A percentile compares a stretch with the other conserved stretches of the same genome.
phyloP scores from a whole-genome alignment of 108 stramenopile genomes.

The Mayamaea pseudoterrestris region DNA sequence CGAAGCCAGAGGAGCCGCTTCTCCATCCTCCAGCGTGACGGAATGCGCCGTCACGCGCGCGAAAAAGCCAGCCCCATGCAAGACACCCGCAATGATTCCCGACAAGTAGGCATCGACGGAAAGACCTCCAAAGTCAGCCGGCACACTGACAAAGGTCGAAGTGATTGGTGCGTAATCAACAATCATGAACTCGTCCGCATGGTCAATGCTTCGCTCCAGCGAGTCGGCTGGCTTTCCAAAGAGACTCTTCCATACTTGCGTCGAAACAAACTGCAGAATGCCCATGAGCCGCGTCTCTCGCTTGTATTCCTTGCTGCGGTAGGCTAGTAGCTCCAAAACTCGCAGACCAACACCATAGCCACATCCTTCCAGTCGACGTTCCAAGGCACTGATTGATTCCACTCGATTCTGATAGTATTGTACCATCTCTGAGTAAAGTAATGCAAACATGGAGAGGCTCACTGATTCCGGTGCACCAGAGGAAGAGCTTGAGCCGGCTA shows the following conservation, averaged over 20 bases:
- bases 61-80: constrained; percentile 76
- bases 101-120: constrained; percentile 87
- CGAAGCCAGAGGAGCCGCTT: background rate
- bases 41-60: constrained; percentile 78
- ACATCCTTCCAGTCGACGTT: constrained; percentile 78
- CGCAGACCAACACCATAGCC: constrained; percentile 90
- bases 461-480: constrained; percentile 47
- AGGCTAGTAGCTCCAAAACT: constrained; percentile 81
- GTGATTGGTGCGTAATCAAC: constrained; percentile 86
- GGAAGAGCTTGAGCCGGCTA: background rate
- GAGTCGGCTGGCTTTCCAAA: constrained; percentile 93
- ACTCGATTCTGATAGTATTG: constrained; percentile 90
- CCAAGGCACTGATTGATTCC: constrained; percentile 82
- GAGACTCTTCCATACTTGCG: constrained; percentile 85
- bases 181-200: constrained; percentile 95
- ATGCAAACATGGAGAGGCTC: constrained; percentile 85
- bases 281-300: constrained; percentile 77
- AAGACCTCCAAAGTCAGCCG: constrained; percentile 72
- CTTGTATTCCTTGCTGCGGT: constrained; percentile 66
- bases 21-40: constrained; percentile 58
- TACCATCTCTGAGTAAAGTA: constrained; percentile 91
- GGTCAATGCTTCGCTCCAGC: constrained; percentile 86
- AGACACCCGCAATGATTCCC: constrained; percentile 81
- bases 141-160: constrained; percentile 67
- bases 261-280: constrained; percentile 86